These are phyloP conservation scores for Zea luxurians DNA, from an alignment of 176 grass and related monocot species.

Conservation along the genomic window DNA sequence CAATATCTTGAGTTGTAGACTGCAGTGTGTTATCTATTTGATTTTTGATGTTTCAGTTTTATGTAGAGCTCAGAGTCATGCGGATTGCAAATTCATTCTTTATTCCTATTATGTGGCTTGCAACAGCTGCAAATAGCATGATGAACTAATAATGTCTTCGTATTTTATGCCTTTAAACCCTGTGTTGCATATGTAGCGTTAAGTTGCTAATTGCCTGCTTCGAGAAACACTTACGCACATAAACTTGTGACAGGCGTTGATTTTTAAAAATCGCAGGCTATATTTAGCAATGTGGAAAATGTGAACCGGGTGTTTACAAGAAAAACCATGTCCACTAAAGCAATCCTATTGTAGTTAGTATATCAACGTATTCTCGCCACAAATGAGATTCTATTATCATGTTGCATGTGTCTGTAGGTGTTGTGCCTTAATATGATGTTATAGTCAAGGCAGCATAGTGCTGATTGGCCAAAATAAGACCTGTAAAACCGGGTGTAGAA, in stretches of 20 bases:
- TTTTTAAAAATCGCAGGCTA: background rate
- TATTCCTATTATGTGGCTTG: background rate
- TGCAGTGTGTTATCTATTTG: background rate
- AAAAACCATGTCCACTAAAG: background rate
- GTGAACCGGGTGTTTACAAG: background rate
- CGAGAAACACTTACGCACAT: background rate
- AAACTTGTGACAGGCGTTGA: background rate
- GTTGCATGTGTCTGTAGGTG: background rate
- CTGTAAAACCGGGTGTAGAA: background rate
- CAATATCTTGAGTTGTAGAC: background rate
- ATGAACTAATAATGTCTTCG: background rate
- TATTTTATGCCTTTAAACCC: background rate
- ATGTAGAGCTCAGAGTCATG: background rate
- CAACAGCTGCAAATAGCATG: background rate
- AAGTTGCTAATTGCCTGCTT: background rate
- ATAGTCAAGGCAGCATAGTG: background rate
- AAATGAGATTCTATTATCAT: background rate
- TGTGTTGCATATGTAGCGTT: background rate
- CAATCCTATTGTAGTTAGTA: background rate
- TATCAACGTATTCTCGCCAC: background rate
- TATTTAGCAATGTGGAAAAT: background rate
- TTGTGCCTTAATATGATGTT: background rate
- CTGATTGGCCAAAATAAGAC: background rate
- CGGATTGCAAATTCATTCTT: background rate
- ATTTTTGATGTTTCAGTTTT: background rate